A percentile compares a stretch with the other conserved stretches of the same genome.
phyloP scores from a whole-genome alignment of 805 yeast species.

The Lipomyces oligophaga region DNA sequence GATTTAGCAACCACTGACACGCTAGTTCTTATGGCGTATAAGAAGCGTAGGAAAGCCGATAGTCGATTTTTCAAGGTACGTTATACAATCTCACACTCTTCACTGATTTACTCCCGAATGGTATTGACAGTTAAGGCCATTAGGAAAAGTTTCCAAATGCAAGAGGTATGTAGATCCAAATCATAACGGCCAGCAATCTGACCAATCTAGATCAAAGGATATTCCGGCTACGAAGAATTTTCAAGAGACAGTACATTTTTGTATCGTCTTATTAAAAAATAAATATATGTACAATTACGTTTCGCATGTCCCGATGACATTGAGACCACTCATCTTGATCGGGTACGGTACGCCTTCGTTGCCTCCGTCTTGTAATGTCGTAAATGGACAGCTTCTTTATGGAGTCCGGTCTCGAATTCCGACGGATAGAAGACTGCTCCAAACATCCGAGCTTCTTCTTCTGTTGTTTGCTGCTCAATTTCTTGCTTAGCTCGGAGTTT shows the following conservation, averaged over 20 bases:
- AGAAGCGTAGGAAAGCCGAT: conserved; percentile 50
- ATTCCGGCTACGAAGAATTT: conserved; percentile 27
- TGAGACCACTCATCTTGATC: no score
- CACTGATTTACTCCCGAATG: background rate
- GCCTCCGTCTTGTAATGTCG: conserved; percentile 44
- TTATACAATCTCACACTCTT: background rate
- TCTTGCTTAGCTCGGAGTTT: conserved; percentile 80
- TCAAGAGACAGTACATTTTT: conserved; percentile 18
- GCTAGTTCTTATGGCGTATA: conserved; percentile 50
- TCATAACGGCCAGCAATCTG: background rate
- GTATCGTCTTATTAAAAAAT: conserved; percentile 18
- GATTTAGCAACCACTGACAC: conserved; percentile 43
- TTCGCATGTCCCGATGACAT: background rate
- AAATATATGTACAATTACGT: background rate
- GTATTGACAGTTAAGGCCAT: conserved; percentile 32
- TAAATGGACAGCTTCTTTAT: conserved; percentile 65
- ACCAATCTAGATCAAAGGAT: conserved; percentile 30
- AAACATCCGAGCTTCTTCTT: conserved; percentile 80
- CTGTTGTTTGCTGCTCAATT: conserved; percentile 61
- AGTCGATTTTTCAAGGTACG: conserved; percentile 34
- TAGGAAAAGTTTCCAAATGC: conserved; percentile 33
- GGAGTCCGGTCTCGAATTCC: conserved; percentile 62
- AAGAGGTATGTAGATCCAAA: conserved; percentile 30
- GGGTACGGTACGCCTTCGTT: no score
- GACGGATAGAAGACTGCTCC: conserved; percentile 71